phyloP scores from a whole-genome alignment of 495 filamentous ascomycete genomes.

The Penicillium nucicola region DNA sequence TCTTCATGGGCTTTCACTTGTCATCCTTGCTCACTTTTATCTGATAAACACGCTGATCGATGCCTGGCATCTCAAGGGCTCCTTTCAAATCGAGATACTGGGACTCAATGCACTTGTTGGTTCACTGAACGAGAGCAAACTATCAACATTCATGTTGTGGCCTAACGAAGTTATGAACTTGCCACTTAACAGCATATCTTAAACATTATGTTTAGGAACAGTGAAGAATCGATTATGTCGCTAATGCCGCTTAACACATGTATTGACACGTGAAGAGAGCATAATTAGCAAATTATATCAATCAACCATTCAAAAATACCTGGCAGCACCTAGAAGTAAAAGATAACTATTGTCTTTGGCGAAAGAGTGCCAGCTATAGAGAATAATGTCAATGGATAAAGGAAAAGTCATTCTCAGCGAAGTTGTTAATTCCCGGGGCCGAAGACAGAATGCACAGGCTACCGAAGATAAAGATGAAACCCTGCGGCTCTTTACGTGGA shows the following conservation, averaged over 20 bases:
- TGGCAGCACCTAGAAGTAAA: too few species aligned
- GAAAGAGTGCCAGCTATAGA: too few species aligned
- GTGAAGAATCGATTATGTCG: neutral
- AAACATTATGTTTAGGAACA: neutral
- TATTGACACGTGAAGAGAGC: too few species aligned
- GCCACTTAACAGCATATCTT: neutral
- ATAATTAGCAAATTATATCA: neutral
- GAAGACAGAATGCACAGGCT: too few species aligned
- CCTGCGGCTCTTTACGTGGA: too few species aligned
- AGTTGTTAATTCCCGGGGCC: too few species aligned
- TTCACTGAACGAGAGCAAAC: neutral
- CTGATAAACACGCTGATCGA: slow-evolving; percentile 1
- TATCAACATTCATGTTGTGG: slow-evolving; percentile 3
- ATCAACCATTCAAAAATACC: too few species aligned
- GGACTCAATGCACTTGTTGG: neutral
- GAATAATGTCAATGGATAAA: too few species aligned
- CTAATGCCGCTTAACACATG: neutral
- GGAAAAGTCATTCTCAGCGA: too few species aligned
- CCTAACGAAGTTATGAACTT: neutral
- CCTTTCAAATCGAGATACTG: neutral
- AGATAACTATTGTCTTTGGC: too few species aligned
- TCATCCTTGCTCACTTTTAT: slow-evolving; percentile 13
- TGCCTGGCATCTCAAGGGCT: slow-evolving; percentile 1
- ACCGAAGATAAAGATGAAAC: too few species aligned
- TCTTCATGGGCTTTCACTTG: neutral